These are phyloP conservation scores for Polyplosphaeria fusca DNA, from an alignment of 495 filamentous ascomycete genomes.

Conservation along the genomic window DNA sequence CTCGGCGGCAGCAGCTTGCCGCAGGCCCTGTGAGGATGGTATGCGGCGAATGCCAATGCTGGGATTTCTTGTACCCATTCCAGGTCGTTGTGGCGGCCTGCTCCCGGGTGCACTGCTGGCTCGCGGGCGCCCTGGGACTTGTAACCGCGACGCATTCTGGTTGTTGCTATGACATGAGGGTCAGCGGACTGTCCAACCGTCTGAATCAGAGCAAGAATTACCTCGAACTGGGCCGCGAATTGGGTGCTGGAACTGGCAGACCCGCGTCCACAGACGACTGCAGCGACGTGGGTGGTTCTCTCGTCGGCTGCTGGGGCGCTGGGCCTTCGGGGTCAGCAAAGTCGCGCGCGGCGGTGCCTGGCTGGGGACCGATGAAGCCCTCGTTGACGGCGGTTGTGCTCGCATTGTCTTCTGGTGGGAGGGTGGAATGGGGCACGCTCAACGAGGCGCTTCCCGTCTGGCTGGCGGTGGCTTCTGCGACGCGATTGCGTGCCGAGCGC, in stretches of 20 bases:
- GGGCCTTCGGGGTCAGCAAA: constrained; percentile 9
- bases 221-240: constrained; percentile 1
- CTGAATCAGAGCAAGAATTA: neutral
- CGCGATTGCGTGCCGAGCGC: constrained; percentile 17
- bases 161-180: neutral
- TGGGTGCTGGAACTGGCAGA: constrained; percentile 10
- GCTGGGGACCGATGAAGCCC: constrained; percentile 24
- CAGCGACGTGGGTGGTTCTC: constrained; percentile 25
- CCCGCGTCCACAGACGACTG: constrained; percentile 24
- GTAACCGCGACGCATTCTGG: constrained; percentile 1
- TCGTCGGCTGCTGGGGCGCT: neutral
- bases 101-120: neutral
- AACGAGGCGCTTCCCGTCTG: constrained; percentile 16
- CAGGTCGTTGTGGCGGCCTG: constrained; percentile 9
- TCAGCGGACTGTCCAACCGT: no score
- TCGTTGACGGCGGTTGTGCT: constrained; percentile 22
- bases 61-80: constrained; percentile 11
- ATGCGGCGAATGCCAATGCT: constrained; percentile 30
- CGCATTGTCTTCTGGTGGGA: constrained; percentile 23
- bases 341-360: constrained; percentile 20
- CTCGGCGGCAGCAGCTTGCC: neutral
- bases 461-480: constrained; percentile 11
- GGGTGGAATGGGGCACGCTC: constrained; percentile 15
- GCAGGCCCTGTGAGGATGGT: constrained; percentile 10
- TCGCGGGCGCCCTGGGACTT: constrained; percentile 1